A percentile compares a stretch with the other conserved stretches of the same genome.
phyloP scores from a whole-genome alignment of 2,329 filamentous ascomycete species.

The Sclerotinia spermophila region DNA sequence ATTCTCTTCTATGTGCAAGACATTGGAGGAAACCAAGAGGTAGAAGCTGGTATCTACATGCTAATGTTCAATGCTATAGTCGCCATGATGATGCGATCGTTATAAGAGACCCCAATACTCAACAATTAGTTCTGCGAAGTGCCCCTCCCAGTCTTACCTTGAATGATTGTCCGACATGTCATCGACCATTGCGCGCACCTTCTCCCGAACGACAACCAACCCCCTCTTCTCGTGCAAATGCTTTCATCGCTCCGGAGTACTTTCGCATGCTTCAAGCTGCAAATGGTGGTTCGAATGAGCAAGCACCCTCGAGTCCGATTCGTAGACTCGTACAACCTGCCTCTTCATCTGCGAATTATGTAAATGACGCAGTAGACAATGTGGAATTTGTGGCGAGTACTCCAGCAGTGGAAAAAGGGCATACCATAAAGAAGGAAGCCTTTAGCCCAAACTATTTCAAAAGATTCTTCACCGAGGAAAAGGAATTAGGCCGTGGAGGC shows the following conservation, averaged over 20 bases:
- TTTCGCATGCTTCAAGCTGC: constrained; percentile 82
- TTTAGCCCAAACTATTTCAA: constrained; percentile 93
- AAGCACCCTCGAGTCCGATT: constrained; percentile 50
- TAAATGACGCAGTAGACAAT: constrained; percentile 25
- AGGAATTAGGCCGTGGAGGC: constrained; percentile 80
- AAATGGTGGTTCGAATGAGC: constrained; percentile 45
- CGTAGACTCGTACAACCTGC: constrained; percentile 43
- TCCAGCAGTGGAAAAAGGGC: constrained; percentile 44
- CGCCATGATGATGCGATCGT: constrained; percentile 92
- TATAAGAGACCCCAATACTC: constrained; percentile 80
- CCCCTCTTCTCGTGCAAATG: constrained; percentile 39
- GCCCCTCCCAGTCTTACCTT: constrained; percentile 51
- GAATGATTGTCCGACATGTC: constrained; percentile 66
- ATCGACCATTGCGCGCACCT: constrained; percentile 42
- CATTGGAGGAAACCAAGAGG: no score
- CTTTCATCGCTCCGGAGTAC: constrained; percentile 87
- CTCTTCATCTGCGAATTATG: constrained; percentile 29
- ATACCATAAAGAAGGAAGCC: constrained; percentile 78
- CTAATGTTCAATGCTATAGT: constrained; percentile 45
- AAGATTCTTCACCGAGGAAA: constrained; percentile 87
- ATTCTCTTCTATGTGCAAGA: neutral
- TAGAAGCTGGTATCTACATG: neutral
- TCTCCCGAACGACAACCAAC: constrained; percentile 46
- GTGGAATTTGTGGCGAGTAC: constrained; percentile 53
- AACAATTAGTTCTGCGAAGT: constrained; percentile 77